A percentile compares a stretch with the other conserved stretches of the same genome.
These are phyloP conservation scores for Metschnikowia orientalis DNA, from an alignment of 805 yeast genomes.

Conservation along the genomic window DNA sequence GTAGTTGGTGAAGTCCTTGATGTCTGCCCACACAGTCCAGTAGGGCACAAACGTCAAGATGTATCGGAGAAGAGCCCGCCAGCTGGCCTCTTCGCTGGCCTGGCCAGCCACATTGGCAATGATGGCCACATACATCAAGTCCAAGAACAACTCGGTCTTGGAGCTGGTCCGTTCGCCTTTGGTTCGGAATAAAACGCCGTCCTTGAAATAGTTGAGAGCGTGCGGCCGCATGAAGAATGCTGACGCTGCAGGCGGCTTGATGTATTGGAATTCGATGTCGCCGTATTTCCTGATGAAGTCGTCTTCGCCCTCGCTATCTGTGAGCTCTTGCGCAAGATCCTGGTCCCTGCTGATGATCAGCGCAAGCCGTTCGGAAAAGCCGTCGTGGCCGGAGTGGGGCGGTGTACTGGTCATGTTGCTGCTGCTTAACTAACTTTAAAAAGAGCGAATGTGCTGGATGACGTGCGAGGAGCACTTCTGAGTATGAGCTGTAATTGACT, in stretches of 20 bases:
- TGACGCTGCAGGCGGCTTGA: slow-evolving; percentile 36
- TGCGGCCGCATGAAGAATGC: slow-evolving; percentile 48
- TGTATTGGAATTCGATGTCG: slow-evolving; percentile 43
- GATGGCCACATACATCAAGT: slow-evolving; percentile 61
- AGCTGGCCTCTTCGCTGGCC: slow-evolving; percentile 49
- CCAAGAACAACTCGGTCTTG: slow-evolving; percentile 55
- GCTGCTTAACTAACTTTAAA: too few relatives aligned
- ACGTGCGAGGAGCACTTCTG: too few relatives aligned
- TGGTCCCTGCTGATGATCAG: slow-evolving; percentile 1
- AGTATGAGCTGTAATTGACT: too few relatives aligned
- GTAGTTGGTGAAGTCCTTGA: slow-evolving; percentile 60
- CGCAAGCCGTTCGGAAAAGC: slow-evolving; percentile 1
- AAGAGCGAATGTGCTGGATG: too few relatives aligned
- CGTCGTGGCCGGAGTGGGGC: too few relatives aligned
- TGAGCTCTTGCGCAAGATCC: slow-evolving; percentile 3
- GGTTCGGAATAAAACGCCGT: slow-evolving; percentile 53
- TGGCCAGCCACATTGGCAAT: slow-evolving; percentile 54
- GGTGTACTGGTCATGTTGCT: too few relatives aligned
- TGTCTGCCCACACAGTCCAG: slow-evolving; percentile 64
- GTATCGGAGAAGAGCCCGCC: slow-evolving; percentile 44
- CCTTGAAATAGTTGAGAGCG: slow-evolving; percentile 57
- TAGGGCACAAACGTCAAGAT: slow-evolving; percentile 51
- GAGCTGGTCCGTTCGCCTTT: slow-evolving; percentile 50
- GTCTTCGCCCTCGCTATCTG: slow-evolving; percentile 28
- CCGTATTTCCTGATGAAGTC: slow-evolving; percentile 49